Base-by-base conservation (phyloP, 305 asterid genomes). In the Fraxinus ornus region DNA sequence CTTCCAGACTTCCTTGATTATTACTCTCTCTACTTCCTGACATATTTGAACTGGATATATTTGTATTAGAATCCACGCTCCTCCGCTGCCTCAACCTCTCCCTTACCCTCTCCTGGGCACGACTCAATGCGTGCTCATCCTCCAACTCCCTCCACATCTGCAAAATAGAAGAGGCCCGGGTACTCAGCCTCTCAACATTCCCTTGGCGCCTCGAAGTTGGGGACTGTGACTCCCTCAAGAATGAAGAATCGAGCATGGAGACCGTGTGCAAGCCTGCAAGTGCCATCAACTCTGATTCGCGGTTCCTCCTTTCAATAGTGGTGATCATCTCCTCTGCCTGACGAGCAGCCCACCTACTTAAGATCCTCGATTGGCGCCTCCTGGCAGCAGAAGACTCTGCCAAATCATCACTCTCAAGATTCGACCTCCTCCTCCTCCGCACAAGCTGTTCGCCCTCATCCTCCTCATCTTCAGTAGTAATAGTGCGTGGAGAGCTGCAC, bases 371-470 rank as follows among this genome's bases (percentile, higher is more conserved):
- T 68, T 91, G 94, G 21, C 90, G 87, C 82, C 92, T 83, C 82
- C 91, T 91, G 66, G 90, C 91, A 26, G 90, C 92, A 82, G 93
- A 91, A 22, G 94, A 88, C 83, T 91, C 94, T 7, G 93, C 91
- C 83, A 86, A 76, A 82, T 94, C 98, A 85, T 93, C 95, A 5
- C 98, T 96, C 77, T 92, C 98, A 41, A 93, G 98, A 85, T 94
- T 95, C 2, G 98, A 93, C 93, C 99, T 89, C 86, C 97, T 90
- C 89, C 98, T 88, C 90, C 98, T 88, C 81, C 97, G 86, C 3
- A 90, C 87, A 75, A 94, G 95, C 83, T 90, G 98, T 28, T 92
- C 97, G 22, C 90, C 93, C 75, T 90, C 97, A 4, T 91, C 97
- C 70, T 89, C 99, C 84, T 93, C 99, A 47, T 90, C 97, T 82